phyloP scores from a whole-genome alignment of 768 basidiomycete genomes.

The Leccinum broughii region DNA sequence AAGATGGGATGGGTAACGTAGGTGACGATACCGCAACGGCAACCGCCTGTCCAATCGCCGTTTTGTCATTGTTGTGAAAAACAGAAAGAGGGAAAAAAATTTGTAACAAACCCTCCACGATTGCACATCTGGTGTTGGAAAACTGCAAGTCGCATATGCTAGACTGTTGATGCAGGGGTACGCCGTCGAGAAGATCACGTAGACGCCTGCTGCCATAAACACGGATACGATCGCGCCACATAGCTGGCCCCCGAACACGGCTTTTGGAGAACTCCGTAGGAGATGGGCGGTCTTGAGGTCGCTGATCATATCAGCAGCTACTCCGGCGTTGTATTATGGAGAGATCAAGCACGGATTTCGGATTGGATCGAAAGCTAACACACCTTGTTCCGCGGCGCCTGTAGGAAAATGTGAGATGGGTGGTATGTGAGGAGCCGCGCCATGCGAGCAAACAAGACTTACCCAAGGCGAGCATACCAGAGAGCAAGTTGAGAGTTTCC shows the following conservation, averaged over 20 bases:
- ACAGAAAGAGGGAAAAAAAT: neutral
- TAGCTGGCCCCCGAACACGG: constrained; percentile 63
- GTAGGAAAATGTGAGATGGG: neutral
- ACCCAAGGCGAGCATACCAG: constrained; percentile 29
- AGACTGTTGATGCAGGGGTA: constrained; percentile 53
- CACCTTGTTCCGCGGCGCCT: constrained; percentile 29
- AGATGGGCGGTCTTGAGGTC: constrained; percentile 73
- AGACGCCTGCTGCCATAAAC: constrained; percentile 59
- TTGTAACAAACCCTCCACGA: constrained; percentile 18
- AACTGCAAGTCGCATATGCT: constrained; percentile 19
- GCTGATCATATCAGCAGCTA: constrained; percentile 61
- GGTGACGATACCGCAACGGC: constrained; percentile 24
- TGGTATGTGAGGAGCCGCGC: neutral
- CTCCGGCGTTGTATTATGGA: neutral
- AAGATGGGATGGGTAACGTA: constrained; percentile 44
- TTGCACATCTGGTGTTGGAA: constrained; percentile 27
- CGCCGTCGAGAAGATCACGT: constrained; percentile 62
- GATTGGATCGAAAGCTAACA: neutral
- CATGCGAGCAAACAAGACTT: neutral
- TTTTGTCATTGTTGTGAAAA: neutral
- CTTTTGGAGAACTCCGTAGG: constrained; percentile 59
- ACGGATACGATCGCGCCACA: constrained; percentile 58
- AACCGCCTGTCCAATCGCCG: constrained; percentile 10
- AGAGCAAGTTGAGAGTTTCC: constrained; percentile 24
- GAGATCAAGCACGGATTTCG: neutral